phyloP scores from a whole-genome alignment of 129 eudicot species.

The Glebionis coronaria region DNA sequence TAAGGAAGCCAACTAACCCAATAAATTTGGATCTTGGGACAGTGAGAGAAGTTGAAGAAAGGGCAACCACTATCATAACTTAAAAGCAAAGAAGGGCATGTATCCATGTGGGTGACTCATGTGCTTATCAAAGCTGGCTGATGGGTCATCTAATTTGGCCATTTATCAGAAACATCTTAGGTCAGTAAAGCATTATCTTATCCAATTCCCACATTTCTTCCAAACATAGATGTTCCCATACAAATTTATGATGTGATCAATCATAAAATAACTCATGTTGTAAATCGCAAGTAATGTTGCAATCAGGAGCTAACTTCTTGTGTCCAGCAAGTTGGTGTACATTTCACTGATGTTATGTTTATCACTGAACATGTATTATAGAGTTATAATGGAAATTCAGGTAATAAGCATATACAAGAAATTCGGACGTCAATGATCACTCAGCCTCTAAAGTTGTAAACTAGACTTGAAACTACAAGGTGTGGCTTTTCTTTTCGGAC shows the following conservation, averaged over 20 bases:
- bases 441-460: neutral
- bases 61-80: conserved; percentile 36
- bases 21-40: conserved; percentile 34
- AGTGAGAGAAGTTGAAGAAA: conserved; percentile 29
- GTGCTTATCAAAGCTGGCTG: conserved; percentile 21
- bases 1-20: conserved; percentile 34
- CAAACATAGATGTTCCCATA: conserved; percentile 1
- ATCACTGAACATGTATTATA: neutral
- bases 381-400: neutral
- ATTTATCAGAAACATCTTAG: conserved; percentile 7
- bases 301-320: too few species aligned
- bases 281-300: neutral
- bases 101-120: conserved; percentile 32
- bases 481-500: neutral
- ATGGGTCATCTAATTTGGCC: conserved; percentile 21
- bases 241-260: conserved; percentile 15
- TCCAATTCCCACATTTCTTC: conserved; percentile 7
- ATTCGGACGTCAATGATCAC: neutral
- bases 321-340: too few species aligned
- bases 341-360: too few species aligned
- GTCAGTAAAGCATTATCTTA: conserved; percentile 14
- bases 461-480: neutral
- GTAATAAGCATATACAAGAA: neutral
- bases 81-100: conserved; percentile 39
- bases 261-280: neutral